Percentiles rank a stretch among this genome's conserved stretches.
These are phyloP conservation scores for Aurantiochytrium sp. DNA, from an alignment of 108 stramenopile species.

Conservation along the genomic window DNA sequence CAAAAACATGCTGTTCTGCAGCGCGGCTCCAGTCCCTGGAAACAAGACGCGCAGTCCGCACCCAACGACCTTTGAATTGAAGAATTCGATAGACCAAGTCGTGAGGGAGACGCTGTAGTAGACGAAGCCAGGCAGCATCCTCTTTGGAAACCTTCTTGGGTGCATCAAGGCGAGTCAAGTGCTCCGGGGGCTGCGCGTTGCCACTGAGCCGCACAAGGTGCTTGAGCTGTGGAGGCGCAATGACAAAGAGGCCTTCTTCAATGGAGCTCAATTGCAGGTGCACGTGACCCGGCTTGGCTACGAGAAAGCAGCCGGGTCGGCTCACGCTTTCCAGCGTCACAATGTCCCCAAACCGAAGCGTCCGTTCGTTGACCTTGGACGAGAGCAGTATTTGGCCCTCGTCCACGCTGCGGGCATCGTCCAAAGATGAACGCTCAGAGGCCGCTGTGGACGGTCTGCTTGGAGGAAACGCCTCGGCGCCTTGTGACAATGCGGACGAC, in stretches of 20 bases:
- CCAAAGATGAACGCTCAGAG: not conserved
- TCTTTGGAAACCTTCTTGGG: not conserved
- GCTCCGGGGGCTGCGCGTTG: not conserved
- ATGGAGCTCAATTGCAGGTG: not conserved
- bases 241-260: not conserved
- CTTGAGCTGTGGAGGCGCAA: not conserved
- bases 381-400: not conserved
- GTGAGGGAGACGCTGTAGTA: not conserved
- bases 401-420: not conserved
- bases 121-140: not conserved
- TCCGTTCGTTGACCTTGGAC: not conserved
- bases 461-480: too few species aligned
- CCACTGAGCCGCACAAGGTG: not conserved
- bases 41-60: not conserved
- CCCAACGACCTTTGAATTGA: not conserved
- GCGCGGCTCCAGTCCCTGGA: not conserved
- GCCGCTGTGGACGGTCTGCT: not conserved
- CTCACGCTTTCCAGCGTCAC: not conserved
- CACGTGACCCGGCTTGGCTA: not conserved
- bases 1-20: not conserved
- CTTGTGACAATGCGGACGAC: too few species aligned
- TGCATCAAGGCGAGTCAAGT: not conserved
- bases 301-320: not conserved
- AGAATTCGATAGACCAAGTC: not conserved
- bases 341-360: not conserved